Evolutionary conservation across 495 filamentous ascomycete species (phyloP), one percentile per base, ranked within the genome.

Genomic region (Copromyces sp.): DNA sequence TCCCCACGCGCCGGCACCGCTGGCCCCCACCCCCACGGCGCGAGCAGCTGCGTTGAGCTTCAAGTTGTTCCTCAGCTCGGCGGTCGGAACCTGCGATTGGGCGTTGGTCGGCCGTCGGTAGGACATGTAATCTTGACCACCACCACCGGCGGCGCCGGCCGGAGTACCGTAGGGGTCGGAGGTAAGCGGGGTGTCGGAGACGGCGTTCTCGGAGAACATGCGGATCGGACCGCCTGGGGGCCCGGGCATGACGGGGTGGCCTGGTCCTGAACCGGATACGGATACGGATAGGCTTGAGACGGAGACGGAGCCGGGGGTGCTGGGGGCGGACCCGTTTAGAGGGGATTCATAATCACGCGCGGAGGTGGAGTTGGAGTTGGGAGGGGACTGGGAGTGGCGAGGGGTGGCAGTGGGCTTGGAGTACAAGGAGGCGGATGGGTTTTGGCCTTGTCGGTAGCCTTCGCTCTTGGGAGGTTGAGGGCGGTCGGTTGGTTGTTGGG

Each of bases 401-500:
- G 80, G 75, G 71, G 85, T 83, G 20, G 81, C 1, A 24, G 24
- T 76, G 77, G 37, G 73, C 39, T 65, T 72, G 39, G 29, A 47
- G 65, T 71, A 9, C 0, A 1, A 24, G 24, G 24, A 24, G 24
- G 24, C 0, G 24, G 24, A 24, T 3, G 70, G 69, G 53, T 17
- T 59, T 35, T 17, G 14, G 29, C 53, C 53, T 17, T 65, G 53
- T 8, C 53, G 53, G 73, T 89, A 88, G 74, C 82, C 84, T 9
- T 83, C 82, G 78, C 83, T 70, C 70, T 85, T 86, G 68, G 87
- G 82, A 3, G 89, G 87, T 76, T 89, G 88, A 4, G 84, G 71
- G 9, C 81, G 78, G 68, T 73, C 78, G 20, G 78, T 76, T 29
- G 84, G 80, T 69, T 82, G 75, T 79, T 84, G 74, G 2, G 73